Percentiles rank a stretch among this genome's conserved stretches.
These are phyloP conservation scores for Chytriomyces sp. DNA, from an alignment of 192 early-diverging fungal species.

Conservation along the genomic window DNA sequence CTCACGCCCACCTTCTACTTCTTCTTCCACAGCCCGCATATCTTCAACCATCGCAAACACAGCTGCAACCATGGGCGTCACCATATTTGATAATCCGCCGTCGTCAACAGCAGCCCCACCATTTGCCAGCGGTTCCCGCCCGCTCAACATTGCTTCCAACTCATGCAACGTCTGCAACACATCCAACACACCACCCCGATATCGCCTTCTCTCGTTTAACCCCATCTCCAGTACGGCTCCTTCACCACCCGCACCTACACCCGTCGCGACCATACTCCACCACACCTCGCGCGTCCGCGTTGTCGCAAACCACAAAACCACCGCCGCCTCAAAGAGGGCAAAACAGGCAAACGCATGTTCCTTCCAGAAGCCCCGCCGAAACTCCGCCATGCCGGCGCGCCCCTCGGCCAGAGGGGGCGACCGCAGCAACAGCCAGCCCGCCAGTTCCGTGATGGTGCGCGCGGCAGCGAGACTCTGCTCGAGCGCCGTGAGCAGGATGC, in stretches of 20 bases:
- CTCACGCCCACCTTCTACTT: no score
- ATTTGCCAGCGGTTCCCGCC: neutral
- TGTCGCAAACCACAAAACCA: conserved; percentile 12
- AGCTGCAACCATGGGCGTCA: neutral
- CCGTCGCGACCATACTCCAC: neutral
- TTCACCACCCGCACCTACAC: no score
- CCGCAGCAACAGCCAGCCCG: no score
- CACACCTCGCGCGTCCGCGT: neutral
- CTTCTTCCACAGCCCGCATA: neutral
- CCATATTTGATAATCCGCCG: neutral
- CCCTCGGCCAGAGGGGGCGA: neutral
- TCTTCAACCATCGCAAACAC: conserved; percentile 10
- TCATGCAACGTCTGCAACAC: conserved; percentile 20
- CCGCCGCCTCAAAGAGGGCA: conserved; percentile 11
- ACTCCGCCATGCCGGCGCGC: neutral
- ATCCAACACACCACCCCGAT: conserved; percentile 14
- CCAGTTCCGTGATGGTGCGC: neutral
- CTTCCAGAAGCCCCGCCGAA: neutral
- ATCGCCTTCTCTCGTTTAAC: neutral
- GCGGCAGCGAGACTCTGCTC: neutral
- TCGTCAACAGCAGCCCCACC: neutral
- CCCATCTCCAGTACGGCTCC: no score
- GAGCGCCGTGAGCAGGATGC: neutral
- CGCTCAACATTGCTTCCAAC: neutral
- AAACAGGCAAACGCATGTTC: neutral